These are phyloP conservation scores for Scorias spongiosa DNA, from an alignment of 2,329 filamentous ascomycete species.

Conservation along the genomic window DNA sequence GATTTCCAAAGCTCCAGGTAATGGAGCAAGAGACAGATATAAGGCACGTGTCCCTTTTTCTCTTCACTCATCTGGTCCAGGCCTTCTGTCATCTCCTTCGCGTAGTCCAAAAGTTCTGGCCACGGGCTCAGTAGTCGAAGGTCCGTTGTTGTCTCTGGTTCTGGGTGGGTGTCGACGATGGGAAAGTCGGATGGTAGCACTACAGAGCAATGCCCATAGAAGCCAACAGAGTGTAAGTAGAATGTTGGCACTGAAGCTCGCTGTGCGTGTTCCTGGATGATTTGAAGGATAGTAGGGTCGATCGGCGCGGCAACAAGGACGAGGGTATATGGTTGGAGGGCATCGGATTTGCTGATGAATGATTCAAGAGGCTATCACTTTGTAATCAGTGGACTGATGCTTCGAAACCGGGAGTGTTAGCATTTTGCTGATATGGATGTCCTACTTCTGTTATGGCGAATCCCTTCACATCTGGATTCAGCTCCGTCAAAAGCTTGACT, in stretches of 20 bases:
- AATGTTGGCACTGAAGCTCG: slow-evolving; percentile 57
- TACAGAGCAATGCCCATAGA: slow-evolving; percentile 80
- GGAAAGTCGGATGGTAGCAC: slow-evolving; percentile 66
- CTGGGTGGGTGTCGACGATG: slow-evolving; percentile 90
- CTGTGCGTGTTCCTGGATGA: slow-evolving; percentile 35
- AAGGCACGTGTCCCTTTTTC: slow-evolving; percentile 83
- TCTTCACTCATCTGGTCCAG: slow-evolving; percentile 59
- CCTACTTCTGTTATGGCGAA: slow-evolving; percentile 46
- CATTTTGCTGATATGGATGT: too few relatives aligned
- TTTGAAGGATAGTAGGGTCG: slow-evolving; percentile 33
- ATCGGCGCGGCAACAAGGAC: slow-evolving; percentile 47
- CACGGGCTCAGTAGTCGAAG: slow-evolving; percentile 73
- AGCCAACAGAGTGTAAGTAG: slow-evolving; percentile 76
- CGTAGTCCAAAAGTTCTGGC: slow-evolving; percentile 61
- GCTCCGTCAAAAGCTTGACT: slow-evolving; percentile 61
- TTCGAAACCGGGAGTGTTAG: neutral
- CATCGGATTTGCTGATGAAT: slow-evolving; percentile 26
- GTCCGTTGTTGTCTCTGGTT: slow-evolving; percentile 70
- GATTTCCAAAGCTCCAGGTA: slow-evolving; percentile 71
- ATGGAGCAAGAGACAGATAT: slow-evolving; percentile 66
- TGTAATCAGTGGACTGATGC: slow-evolving; percentile 25
- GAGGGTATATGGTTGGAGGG: slow-evolving; percentile 39
- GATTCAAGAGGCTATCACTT: slow-evolving; percentile 27
- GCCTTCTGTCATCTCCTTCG: slow-evolving; percentile 48
- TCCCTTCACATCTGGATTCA: slow-evolving; percentile 85